These are phyloP conservation scores for Leccinellum rugosiceps DNA, from an alignment of 768 basidiomycete genomes.

Conservation along the genomic window DNA sequence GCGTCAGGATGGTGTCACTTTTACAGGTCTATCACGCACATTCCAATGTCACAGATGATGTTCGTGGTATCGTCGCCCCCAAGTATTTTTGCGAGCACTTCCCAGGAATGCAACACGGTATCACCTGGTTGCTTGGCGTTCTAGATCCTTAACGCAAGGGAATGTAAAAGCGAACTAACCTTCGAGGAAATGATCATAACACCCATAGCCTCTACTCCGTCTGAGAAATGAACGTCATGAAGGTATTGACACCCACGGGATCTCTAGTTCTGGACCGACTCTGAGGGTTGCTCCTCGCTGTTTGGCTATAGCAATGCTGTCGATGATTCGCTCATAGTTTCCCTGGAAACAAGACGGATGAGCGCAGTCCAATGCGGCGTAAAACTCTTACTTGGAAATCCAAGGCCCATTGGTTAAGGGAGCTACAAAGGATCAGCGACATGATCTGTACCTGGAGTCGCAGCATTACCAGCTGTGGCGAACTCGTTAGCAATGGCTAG, in stretches of 20 bases:
- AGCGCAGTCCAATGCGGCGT: background rate
- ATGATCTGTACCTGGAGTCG: background rate
- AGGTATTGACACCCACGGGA: constrained; percentile 56
- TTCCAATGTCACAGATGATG: constrained; percentile 97
- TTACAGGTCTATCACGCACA: constrained; percentile 49
- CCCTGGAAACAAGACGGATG: constrained; percentile 49
- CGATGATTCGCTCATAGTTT: constrained; percentile 87
- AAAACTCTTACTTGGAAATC: constrained; percentile 76
- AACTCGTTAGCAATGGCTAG: constrained; percentile 1
- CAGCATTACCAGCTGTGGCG: constrained; percentile 24
- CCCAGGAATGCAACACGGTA: constrained; percentile 96
- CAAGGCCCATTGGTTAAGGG: constrained; percentile 95
- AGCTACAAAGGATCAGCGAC: constrained; percentile 47
- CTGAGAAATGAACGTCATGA: background rate
- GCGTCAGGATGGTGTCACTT: constrained; percentile 1
- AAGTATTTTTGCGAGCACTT: constrained; percentile 90
- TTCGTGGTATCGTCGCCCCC: constrained; percentile 70
- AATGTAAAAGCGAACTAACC: constrained; percentile 42
- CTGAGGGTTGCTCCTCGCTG: constrained; percentile 82
- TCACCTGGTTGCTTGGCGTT: constrained; percentile 58
- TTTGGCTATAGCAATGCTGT: constrained; percentile 87
- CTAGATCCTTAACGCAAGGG: background rate
- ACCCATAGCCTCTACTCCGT: constrained; percentile 82
- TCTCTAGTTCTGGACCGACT: constrained; percentile 96
- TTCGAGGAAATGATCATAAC: constrained; percentile 96